These are phyloP conservation scores for Aspergillus olivimuriae DNA, from an alignment of 495 filamentous ascomycete species.

Conservation along the genomic window DNA sequence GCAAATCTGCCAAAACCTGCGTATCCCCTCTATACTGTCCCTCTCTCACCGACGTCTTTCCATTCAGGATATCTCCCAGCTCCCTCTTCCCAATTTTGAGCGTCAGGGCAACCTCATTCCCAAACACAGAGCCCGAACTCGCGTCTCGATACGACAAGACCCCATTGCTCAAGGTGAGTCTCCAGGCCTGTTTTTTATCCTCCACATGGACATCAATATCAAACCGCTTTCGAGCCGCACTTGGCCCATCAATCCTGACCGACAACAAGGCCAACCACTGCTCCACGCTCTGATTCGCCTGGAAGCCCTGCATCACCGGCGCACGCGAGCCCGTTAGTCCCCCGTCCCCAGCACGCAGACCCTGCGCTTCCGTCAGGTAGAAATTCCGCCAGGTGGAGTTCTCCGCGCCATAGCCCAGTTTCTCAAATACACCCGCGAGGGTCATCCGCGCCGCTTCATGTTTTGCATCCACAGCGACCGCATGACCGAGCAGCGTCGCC, in stretches of 20 bases:
- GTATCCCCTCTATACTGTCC: background rate
- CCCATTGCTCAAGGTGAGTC: slow-evolving; percentile 15
- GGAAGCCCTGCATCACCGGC: background rate
- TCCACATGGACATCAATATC: slow-evolving; percentile 11
- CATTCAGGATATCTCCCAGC: background rate
- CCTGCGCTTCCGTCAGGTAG: slow-evolving; percentile 16
- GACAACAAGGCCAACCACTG: slow-evolving; percentile 9
- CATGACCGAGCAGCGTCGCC: slow-evolving; percentile 17
- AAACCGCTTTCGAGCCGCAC: slow-evolving; percentile 6
- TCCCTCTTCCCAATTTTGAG: background rate
- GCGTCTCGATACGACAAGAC: slow-evolving; percentile 7
- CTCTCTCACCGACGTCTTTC: background rate
- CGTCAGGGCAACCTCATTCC: background rate
- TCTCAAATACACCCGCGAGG: slow-evolving; percentile 13
- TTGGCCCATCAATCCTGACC: slow-evolving; percentile 11
- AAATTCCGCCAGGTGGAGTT: slow-evolving; percentile 21
- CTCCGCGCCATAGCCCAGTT: slow-evolving; percentile 19
- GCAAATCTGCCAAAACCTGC: background rate
- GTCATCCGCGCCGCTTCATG: background rate
- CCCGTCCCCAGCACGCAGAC: background rate
- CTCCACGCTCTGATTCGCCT: slow-evolving; percentile 8
- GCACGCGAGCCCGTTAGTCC: background rate
- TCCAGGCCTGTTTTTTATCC: slow-evolving; percentile 7
- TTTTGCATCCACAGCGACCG: slow-evolving; percentile 8
- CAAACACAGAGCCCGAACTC: background rate